Base-by-base conservation (phyloP, 257 asterid genomes). In the Fraxinus cuspidata region DNA sequence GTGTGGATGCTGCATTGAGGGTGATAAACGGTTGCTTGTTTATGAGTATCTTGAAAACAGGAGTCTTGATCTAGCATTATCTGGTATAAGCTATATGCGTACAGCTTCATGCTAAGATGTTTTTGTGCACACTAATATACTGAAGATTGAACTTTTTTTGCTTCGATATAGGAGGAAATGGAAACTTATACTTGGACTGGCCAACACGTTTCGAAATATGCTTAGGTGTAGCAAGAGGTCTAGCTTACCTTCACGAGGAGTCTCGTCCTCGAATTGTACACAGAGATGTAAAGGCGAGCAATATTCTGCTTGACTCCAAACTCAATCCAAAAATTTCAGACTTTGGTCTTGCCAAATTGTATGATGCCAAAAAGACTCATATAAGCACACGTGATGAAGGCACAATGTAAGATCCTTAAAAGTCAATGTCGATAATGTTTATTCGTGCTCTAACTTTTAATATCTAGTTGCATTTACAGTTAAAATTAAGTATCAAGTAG, bases 381-480 rank as follows among this genome's bases (percentile, higher is more conserved):
- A 90, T 92, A 78, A 91, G 96, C 84, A 90, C 98, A 71, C 87
- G 89, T 77, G 90, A 91, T 74, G 97, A 97, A 13, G 97, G 98
- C 79, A 94, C 97, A 70, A 80, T 86, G 98, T 92, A 83, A 85
- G 94, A 71, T 78, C 38, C 76, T 5, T 70, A 35, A 65, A 68
- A 38, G 25, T 53, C 47, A 60, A 53, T 2, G 37, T 53, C 31
- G 15, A 9, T 53, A 8, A 7, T 47, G 31, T 37, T 73, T 38
- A 38, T 1, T 9, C 9, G 44, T 38, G 38, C 38, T 35, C 8
- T 35, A 35, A 35, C 38, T 35, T 31, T 31, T 38, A 38, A 38
- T 38, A 38, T 1, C 44, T 38, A 38, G 12, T 38, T 38, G 2
- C 44, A 38, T 8, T 38, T 38, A 13, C 44, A 8, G 44, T 38